phyloP scores from a whole-genome alignment of 192 early-diverging fungal genomes.

The Tieghemiomyces parasiticus region DNA sequence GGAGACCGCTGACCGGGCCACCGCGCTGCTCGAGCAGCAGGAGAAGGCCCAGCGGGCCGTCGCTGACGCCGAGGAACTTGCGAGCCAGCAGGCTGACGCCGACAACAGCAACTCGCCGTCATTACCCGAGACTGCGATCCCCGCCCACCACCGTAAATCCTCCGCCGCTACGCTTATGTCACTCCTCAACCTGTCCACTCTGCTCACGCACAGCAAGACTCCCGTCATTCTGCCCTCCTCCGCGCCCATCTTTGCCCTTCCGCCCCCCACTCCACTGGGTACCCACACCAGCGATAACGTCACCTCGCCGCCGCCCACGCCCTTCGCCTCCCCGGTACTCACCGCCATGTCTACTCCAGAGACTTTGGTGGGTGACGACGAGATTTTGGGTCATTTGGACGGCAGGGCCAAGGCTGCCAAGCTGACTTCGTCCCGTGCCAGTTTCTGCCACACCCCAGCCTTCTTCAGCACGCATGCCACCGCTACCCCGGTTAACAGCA shows the following conservation, averaged over 20 bases:
- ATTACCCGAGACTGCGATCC: not conserved
- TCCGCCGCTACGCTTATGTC: not conserved
- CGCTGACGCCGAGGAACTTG: not conserved
- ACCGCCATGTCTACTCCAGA: not conserved
- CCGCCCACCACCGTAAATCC: not conserved
- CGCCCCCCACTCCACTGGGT: not conserved
- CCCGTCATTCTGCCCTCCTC: not conserved
- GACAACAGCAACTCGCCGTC: not conserved
- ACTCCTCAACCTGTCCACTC: not conserved
- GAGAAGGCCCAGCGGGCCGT: not conserved
- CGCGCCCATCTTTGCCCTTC: not conserved
- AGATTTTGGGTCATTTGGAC: not conserved
- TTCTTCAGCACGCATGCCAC: not conserved
- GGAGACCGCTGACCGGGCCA: not conserved
- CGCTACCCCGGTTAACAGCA: not conserved
- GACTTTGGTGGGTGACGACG: conserved; percentile 1
- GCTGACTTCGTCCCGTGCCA: not conserved
- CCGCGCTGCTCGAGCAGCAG: not conserved
- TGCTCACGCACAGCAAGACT: not conserved
- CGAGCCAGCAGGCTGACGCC: not conserved
- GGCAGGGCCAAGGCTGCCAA: not conserved
- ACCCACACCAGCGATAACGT: not conserved
- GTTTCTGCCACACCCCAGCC: not conserved
- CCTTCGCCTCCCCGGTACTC: not conserved
- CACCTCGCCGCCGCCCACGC: conserved; percentile 1